Evolutionary conservation across 2,329 filamentous ascomycete genomes (phyloP), one percentile per base, ranked within the genome.

Genomic region (Cladosporium oxysporum): DNA sequence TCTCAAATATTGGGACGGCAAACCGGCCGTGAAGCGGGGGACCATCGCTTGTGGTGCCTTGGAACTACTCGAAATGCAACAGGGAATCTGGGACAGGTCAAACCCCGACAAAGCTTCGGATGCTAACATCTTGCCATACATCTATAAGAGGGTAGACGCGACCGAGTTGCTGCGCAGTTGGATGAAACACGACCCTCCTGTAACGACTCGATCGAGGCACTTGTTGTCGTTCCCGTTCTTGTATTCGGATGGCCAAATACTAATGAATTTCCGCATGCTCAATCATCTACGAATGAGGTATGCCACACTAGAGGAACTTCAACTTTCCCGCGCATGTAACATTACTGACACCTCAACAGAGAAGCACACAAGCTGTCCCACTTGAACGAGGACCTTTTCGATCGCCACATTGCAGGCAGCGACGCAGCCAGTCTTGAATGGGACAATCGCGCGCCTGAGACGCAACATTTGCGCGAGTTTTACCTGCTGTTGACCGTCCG

Each of bases 251-350:
- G 84, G 88, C 0, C 87, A 87, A 1, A 80, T 96, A 2, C 89
- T 96, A 2, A 88, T 88, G 0, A 96, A 93, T 75, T 97, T 98
- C 76, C 89, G 94, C 21, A 87, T 92, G 4, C 89, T 97, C 73
- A 97, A 97, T 75, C 92, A 95, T 72, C 87, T 91, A 0, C 85
- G 86, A 18, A 98, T 98, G 94, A 91, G 71, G 70, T 71, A 66
- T 28, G 47, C 7, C 31, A 33, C 11, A 12, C 29, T 12, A 1
- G 1, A 55, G 8, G 8, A 29, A 14, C 31, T 11, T 18, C 11
- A 14, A 21, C 41, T 3, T 21, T 1, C 8, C 16, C 1, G 14
- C 28, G 16, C 26, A n/a, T n/a, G 18, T 33, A 11, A 14, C 14
- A 7, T 53, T 53, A 41, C 58, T 59, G 14, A 47, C n/a, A 23